Evolutionary conservation across 2,329 filamentous ascomycete genomes (phyloP).

Genomic region (Dryadomyces sulphureus): DNA sequence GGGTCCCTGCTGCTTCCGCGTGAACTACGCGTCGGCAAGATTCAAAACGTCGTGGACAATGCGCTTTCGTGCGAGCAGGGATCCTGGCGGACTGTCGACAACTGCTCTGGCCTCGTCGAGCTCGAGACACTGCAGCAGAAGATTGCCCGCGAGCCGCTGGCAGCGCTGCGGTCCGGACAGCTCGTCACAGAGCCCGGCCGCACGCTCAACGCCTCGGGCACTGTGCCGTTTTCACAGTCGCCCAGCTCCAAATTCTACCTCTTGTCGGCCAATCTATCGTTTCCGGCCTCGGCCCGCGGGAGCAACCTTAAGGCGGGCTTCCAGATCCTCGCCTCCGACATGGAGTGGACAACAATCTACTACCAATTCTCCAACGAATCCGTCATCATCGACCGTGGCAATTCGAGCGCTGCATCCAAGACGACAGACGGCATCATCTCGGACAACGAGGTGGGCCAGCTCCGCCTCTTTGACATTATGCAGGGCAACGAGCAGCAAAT

Average conservation of each 20-base stretch:
- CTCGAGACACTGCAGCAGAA: neutral
- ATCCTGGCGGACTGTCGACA: neutral
- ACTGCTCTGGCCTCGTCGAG: neutral
- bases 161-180: neutral
- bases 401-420: neutral
- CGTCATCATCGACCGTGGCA: neutral
- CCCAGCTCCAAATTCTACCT: neutral
- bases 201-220: neutral
- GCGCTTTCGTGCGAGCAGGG: neutral
- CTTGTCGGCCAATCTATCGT: neutral
- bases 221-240: neutral
- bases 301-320: conserved; percentile 1
- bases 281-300: neutral
- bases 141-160: conserved; percentile 1
- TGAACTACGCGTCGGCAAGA: neutral
- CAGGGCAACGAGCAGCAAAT: neutral
- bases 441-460: conserved; percentile 1
- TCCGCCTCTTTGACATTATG: neutral
- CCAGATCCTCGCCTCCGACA: conserved; percentile 1
- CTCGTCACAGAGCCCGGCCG: neutral
- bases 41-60: conserved; percentile 1
- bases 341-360: conserved; percentile 1
- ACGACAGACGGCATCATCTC: conserved; percentile 2
- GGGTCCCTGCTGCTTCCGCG: conserved; percentile 1
- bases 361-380: conserved; percentile 2